These are phyloP conservation scores for Fusarium phyllophilum DNA, from an alignment of 2,329 filamentous ascomycete genomes.

Conservation along the genomic window DNA sequence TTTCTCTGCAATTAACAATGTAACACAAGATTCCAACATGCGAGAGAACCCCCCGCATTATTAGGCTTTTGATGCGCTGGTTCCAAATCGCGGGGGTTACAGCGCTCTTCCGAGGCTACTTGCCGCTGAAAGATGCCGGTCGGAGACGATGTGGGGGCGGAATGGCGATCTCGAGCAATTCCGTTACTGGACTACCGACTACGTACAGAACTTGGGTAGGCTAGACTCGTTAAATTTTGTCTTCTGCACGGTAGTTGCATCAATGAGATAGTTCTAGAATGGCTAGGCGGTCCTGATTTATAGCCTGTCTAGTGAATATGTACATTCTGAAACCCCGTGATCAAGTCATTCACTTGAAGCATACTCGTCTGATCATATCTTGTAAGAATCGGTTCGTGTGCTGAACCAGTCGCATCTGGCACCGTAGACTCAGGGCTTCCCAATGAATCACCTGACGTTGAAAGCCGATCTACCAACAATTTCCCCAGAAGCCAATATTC, in stretches of 20 bases:
- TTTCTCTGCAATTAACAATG: background rate
- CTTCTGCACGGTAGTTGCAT: background rate
- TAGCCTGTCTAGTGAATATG: background rate
- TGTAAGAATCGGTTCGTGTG: background rate
- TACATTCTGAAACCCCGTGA: conserved; percentile 1
- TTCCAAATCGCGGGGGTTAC: background rate
- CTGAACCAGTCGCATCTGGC: background rate
- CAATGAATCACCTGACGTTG: background rate
- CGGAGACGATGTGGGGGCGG: conserved; percentile 12
- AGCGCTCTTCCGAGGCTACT: background rate
- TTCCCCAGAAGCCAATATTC: conserved; percentile 3
- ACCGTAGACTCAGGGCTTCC: background rate
- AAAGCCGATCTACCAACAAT: background rate
- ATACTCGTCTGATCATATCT: conserved; percentile 11
- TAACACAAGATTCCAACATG: background rate
- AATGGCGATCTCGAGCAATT: background rate
- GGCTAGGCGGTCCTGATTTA: accelerated
- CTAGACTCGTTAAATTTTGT: background rate
- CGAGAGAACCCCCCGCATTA: background rate
- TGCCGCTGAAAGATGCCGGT: conserved; percentile 11
- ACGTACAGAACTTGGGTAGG: too few species aligned
- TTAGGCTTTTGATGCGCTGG: background rate
- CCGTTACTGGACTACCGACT: background rate
- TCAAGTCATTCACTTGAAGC: conserved; percentile 12
- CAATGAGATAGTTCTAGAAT: background rate